Evolutionary conservation across 768 basidiomycete genomes (phyloP).

Genomic region (Scleroderma bovista): DNA sequence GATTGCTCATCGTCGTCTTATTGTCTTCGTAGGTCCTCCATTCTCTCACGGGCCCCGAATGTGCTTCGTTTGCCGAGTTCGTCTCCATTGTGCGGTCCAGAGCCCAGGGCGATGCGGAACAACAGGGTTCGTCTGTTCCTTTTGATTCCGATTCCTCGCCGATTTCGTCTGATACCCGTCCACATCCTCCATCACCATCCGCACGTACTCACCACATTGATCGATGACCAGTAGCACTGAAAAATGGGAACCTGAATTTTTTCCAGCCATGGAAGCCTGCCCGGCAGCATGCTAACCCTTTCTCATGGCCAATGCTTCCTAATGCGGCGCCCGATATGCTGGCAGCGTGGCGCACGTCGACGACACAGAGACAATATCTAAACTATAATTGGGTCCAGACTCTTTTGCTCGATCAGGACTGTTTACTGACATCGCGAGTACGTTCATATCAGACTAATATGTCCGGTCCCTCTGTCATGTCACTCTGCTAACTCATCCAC

Average conservation of each 20-base stretch:
- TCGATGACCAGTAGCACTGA: conserved; percentile 10
- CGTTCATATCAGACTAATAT: background rate
- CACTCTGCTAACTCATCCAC: background rate
- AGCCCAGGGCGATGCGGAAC: conserved; percentile 21
- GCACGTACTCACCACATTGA: background rate
- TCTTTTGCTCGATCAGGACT: conserved; percentile 23
- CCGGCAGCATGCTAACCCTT: conserved; percentile 28
- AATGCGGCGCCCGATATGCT: conserved; percentile 21
- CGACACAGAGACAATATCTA: conserved; percentile 22
- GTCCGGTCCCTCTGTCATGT: background rate
- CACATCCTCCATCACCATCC: background rate
- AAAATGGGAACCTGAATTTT: conserved; percentile 20
- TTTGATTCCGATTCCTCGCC: background rate
- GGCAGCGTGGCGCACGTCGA: conserved; percentile 18
- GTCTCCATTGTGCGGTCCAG: conserved; percentile 19
- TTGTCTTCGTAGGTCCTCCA: conserved; percentile 15
- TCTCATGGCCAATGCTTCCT: conserved; percentile 30
- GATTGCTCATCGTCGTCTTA: background rate
- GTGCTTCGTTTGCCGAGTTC: conserved; percentile 18
- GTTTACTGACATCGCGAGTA: conserved; percentile 16
- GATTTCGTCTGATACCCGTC: background rate
- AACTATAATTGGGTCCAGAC: conserved; percentile 29
- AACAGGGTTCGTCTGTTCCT: conserved; percentile 18
- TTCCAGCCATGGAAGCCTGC: conserved; percentile 29
- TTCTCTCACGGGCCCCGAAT: conserved; percentile 14